These are phyloP conservation scores for Haplographium delicatum DNA, from an alignment of 495 filamentous ascomycete genomes.

Conservation along the genomic window DNA sequence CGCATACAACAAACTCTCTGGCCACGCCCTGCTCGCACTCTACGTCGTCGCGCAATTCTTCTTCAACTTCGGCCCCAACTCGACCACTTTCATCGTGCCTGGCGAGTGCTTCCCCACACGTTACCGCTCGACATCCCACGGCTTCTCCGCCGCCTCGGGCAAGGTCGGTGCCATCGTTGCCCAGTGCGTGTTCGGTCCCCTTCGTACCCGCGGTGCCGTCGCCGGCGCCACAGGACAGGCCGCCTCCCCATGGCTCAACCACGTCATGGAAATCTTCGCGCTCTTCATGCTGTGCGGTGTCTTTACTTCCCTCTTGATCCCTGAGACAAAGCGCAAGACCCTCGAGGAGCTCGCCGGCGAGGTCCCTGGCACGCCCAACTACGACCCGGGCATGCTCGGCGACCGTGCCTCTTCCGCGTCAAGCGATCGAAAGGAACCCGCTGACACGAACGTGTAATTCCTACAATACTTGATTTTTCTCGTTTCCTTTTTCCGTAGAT, in stretches of 20 bases:
- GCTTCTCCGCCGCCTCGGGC: slow-evolving; percentile 77
- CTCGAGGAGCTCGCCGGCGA: slow-evolving; percentile 24
- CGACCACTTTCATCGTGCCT: slow-evolving; percentile 87
- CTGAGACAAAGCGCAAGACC: slow-evolving; percentile 63
- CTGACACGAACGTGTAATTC: no score
- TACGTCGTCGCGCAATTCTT: slow-evolving; percentile 78
- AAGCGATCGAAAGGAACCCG: no score
- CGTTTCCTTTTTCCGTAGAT: no score
- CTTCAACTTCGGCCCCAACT: slow-evolving; percentile 84
- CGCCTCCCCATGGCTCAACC: slow-evolving; percentile 63
- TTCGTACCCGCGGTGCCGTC: slow-evolving; percentile 36
- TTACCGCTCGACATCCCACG: slow-evolving; percentile 80
- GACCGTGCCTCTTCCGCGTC: no score
- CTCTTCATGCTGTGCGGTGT: slow-evolving; percentile 73
- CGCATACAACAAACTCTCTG: slow-evolving; percentile 52
- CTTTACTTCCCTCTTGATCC: slow-evolving; percentile 61
- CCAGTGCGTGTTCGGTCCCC: slow-evolving; percentile 45
- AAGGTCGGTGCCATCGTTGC: slow-evolving; percentile 75
- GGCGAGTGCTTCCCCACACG: slow-evolving; percentile 87
- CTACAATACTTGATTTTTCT: no score
- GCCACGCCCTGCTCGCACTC: slow-evolving; percentile 48
- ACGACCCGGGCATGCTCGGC: no score
- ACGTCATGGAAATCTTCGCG: slow-evolving; percentile 76
- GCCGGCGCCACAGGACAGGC: slow-evolving; percentile 48
- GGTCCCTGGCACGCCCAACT: slow-evolving; percentile 7